Percentiles rank a stretch among this genome's conserved stretches.
Evolutionary conservation across 108 stramenopile genomes (phyloP).

Genomic region (Aurantiochytrium sp.): DNA sequence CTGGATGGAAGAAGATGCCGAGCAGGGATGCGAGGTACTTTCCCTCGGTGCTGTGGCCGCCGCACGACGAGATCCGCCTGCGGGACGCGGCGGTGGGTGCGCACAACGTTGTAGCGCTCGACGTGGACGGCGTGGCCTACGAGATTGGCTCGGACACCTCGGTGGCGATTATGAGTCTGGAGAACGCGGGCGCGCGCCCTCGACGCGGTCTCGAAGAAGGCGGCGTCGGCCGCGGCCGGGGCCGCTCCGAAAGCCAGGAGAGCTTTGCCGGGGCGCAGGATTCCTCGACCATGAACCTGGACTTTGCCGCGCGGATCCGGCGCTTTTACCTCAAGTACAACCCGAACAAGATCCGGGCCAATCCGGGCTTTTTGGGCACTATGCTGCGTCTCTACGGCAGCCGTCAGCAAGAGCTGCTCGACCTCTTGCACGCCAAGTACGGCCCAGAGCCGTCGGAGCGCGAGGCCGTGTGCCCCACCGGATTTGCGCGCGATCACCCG

Average conservation of each 20-base stretch:
- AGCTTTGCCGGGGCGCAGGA: background rate
- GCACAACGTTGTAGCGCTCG: background rate
- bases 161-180: background rate
- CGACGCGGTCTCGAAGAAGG: background rate
- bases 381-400: background rate
- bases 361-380: background rate
- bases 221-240: background rate
- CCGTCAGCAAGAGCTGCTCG: background rate
- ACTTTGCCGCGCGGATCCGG: background rate
- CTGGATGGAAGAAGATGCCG: background rate
- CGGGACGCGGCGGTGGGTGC: background rate
- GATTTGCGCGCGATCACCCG: constrained; percentile 13
- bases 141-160: background rate
- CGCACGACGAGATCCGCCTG: background rate
- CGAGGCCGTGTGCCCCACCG: background rate
- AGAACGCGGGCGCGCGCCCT: background rate
- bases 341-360: constrained; percentile 15
- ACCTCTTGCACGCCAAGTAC: background rate
- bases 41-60: background rate
- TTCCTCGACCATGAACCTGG: background rate
- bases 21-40: background rate
- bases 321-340: constrained; percentile 22
- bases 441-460: constrained; percentile 4
- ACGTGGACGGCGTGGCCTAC: background rate
- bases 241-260: background rate